phyloP scores from a whole-genome alignment of 2,329 filamentous ascomycete genomes.

The Colletotrichum paranaense region DNA sequence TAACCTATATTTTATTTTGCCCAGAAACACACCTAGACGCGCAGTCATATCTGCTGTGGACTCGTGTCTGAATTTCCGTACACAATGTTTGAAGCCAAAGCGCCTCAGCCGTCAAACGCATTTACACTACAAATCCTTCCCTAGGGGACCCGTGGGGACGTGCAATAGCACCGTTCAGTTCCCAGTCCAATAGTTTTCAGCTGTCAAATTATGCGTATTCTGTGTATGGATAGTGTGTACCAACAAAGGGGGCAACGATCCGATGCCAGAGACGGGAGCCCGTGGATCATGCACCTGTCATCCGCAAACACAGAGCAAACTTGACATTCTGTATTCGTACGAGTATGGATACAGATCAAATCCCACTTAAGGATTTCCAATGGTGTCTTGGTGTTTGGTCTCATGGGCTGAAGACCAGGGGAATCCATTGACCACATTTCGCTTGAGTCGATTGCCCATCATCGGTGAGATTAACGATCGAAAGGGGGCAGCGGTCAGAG shows the following conservation, averaged over 20 bases:
- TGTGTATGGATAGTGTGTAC: background rate
- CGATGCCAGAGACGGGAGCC: background rate
- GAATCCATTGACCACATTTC: constrained; percentile 20
- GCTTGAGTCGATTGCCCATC: constrained; percentile 33
- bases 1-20: background rate
- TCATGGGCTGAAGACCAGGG: background rate
- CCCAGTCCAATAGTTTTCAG: constrained; percentile 12
- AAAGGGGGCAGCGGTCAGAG: constrained; percentile 16
- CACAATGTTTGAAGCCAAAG: constrained; percentile 1
- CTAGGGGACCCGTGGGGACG: constrained; percentile 5
- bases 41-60: background rate
- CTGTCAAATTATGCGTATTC: constrained; percentile 12
- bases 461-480: constrained; percentile 33
- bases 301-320: constrained; percentile 1
- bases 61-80: background rate
- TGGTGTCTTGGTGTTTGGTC: background rate
- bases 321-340: background rate
- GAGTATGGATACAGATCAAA: background rate
- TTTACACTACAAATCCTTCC: background rate
- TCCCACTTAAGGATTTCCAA: background rate
- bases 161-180: constrained; percentile 9
- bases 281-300: constrained; percentile 6
- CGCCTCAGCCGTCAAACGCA: constrained; percentile 23
- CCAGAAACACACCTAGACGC: constrained; percentile 17
- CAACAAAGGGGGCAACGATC: background rate